These are phyloP conservation scores for Talaromyces sp. DNA, from an alignment of 2,329 filamentous ascomycete species.

Conservation along the genomic window DNA sequence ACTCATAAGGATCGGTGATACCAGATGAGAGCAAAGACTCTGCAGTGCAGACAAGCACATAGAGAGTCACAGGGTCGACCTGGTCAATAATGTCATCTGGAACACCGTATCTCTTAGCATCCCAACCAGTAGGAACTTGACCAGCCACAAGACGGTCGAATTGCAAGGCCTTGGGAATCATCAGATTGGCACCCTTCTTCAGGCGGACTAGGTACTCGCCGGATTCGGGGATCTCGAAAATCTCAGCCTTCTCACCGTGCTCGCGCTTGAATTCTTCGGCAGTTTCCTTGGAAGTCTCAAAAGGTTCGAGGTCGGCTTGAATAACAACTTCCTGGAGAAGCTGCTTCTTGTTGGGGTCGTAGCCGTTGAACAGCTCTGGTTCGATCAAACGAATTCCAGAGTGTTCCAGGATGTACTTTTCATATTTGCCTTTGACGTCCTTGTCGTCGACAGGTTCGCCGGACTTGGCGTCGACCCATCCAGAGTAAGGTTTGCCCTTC, in stretches of 20 bases:
- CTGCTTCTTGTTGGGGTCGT: constrained; percentile 98
- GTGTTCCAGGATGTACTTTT: constrained; percentile 94
- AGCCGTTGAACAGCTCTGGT: constrained; percentile 92
- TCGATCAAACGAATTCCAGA: constrained; percentile 96
- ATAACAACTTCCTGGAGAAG: constrained; percentile 96
- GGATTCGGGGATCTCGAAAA: constrained; percentile 90
- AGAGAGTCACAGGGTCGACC: constrained; percentile 94
- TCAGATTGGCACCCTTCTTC: constrained; percentile 89
- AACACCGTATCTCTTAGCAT: constrained; percentile 92
- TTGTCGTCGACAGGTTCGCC: constrained; percentile 97
- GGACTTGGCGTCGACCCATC: constrained; percentile 92
- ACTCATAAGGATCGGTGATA: constrained; percentile 98
- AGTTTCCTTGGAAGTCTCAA: constrained; percentile 95
- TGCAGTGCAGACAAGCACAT: constrained; percentile 87
- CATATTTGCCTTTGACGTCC: constrained; percentile 95
- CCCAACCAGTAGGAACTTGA: constrained; percentile 95
- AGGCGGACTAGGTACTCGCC: constrained; percentile 92
- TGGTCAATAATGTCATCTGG: constrained; percentile 97
- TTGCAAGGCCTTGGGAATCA: constrained; percentile 94
- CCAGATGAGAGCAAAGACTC: constrained; percentile 87
- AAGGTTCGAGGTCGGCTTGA: constrained; percentile 93
- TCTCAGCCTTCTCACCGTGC: constrained; percentile 95
- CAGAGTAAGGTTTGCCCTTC: constrained; percentile 94
- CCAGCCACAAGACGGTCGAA: constrained; percentile 97
- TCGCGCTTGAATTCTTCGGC: constrained; percentile 96